Evolutionary conservation across 2,329 filamentous ascomycete species (phyloP).

Genomic region (Fusarium anguioides): DNA sequence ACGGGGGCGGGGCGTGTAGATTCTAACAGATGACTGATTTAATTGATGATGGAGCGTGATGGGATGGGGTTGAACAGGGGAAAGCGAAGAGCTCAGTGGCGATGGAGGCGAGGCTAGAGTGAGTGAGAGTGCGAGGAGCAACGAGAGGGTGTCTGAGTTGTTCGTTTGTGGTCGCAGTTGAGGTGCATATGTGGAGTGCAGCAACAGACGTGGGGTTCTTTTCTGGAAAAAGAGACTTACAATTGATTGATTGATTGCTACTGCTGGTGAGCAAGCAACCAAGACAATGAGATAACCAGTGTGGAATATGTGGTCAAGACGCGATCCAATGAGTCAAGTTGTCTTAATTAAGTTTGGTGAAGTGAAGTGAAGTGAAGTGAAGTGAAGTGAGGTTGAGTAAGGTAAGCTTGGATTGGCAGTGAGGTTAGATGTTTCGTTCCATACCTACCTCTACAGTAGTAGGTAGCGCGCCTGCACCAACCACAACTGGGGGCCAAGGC

Average conservation of each 20-base stretch:
- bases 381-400: too few relatives aligned
- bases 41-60: constrained; percentile 19
- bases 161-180: constrained; percentile 45
- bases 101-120: constrained; percentile 21
- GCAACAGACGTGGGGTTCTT: constrained; percentile 52
- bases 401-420: neutral
- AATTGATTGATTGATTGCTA: neutral
- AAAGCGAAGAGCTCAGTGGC: constrained; percentile 16
- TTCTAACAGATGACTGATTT: constrained; percentile 11
- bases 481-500: constrained; percentile 18
- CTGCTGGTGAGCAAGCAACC: constrained; percentile 16
- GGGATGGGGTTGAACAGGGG: constrained; percentile 34
- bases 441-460: too few relatives aligned
- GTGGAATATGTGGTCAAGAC: constrained; percentile 26
- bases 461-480: constrained; percentile 3
- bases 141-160: constrained; percentile 49
- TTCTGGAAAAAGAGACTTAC: constrained; percentile 45
- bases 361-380: constrained; percentile 2
- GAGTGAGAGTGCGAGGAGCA: constrained; percentile 22
- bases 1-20: constrained; percentile 28
- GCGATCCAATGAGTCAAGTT: constrained; percentile 7
- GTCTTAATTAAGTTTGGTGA: constrained; percentile 2
- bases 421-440: constrained; percentile 19
- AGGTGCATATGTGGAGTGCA: constrained; percentile 47
- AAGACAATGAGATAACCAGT: constrained; percentile 27